phyloP scores from a whole-genome alignment of 2,329 filamentous ascomycete genomes.

The Sclerotinia spermophila region DNA sequence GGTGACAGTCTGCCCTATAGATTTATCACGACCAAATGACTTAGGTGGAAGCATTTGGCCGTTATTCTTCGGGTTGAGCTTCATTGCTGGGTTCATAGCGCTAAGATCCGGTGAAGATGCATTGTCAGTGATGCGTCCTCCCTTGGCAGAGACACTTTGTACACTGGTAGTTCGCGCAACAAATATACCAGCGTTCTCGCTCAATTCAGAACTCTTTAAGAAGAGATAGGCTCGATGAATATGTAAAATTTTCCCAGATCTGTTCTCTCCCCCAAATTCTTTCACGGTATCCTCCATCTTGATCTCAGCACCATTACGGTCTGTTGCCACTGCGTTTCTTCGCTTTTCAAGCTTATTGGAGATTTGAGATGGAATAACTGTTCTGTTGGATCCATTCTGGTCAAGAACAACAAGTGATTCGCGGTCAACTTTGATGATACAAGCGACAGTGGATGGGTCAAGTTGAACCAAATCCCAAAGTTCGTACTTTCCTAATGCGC shows the following conservation, averaged over 20 bases:
- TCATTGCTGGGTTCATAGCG: conserved; percentile 88
- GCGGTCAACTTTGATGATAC: conserved; percentile 90
- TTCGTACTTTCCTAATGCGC: conserved; percentile 81
- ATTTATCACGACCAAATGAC: conserved; percentile 71
- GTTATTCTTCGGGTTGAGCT: conserved; percentile 58
- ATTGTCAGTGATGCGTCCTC: conserved; percentile 65
- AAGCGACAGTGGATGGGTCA: conserved; percentile 86
- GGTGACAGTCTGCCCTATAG: conserved; percentile 88
- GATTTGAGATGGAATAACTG: conserved; percentile 85
- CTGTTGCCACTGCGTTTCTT: conserved; percentile 82
- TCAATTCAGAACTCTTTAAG: conserved; percentile 76
- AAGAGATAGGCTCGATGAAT: conserved; percentile 93
- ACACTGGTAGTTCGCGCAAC: conserved; percentile 84
- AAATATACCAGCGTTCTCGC: conserved; percentile 86
- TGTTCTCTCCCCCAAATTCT: conserved; percentile 80
- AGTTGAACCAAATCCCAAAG: conserved; percentile 93
- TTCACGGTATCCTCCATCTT: conserved; percentile 87
- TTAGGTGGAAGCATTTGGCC: conserved; percentile 64
- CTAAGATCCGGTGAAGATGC: conserved; percentile 72
- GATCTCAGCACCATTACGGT: conserved; percentile 91
- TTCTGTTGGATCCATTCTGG: conserved; percentile 79
- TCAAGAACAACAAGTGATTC: conserved; percentile 88
- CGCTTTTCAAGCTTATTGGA: conserved; percentile 82
- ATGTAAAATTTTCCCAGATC: conserved; percentile 85
- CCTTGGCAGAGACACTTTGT: conserved; percentile 89